phyloP scores from a whole-genome alignment of 2,329 filamentous ascomycete species.

The Fusarium nurragi region DNA sequence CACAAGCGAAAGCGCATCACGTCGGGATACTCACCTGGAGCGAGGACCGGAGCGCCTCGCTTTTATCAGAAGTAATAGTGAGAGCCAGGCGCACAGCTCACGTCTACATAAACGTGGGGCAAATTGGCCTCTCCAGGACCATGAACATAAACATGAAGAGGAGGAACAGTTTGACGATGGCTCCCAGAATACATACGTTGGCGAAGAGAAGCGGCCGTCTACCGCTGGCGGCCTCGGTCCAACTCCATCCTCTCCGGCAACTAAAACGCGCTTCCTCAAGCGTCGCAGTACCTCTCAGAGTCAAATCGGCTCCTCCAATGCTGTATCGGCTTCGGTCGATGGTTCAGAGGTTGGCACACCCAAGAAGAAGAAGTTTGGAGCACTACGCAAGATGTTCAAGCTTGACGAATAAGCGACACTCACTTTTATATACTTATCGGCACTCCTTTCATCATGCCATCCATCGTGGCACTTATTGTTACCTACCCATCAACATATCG shows the following conservation, averaged over 20 bases:
- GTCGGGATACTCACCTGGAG: conserved; percentile 70
- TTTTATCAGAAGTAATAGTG: conserved; percentile 54
- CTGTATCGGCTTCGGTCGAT: conserved; percentile 12
- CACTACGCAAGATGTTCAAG: conserved; percentile 71
- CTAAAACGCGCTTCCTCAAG: conserved; percentile 48
- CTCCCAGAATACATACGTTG: conserved; percentile 40
- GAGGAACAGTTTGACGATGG: conserved; percentile 39
- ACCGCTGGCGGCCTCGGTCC: conserved; percentile 47
- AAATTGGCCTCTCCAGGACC: conserved; percentile 49
- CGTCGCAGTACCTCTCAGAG: conserved; percentile 52
- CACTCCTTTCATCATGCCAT: background rate
- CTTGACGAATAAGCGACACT: conserved; percentile 54
- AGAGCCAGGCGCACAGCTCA: conserved; percentile 35
- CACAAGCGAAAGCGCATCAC: conserved; percentile 65
- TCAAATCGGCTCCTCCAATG: conserved; percentile 32
- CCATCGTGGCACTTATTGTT: background rate
- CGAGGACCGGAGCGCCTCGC: conserved; percentile 63
- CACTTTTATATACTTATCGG: too few relatives aligned
- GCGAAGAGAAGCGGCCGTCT: conserved; percentile 47
- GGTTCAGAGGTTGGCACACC: conserved; percentile 22
- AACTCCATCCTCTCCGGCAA: conserved; percentile 44
- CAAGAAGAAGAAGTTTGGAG: conserved; percentile 74
- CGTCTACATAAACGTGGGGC: conserved; percentile 44
- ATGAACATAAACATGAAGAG: conserved; percentile 48
- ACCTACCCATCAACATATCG: background rate